These are phyloP conservation scores for Penstemon davidsonii DNA, from an alignment of 257 asterid genomes.

Conservation along the genomic window DNA sequence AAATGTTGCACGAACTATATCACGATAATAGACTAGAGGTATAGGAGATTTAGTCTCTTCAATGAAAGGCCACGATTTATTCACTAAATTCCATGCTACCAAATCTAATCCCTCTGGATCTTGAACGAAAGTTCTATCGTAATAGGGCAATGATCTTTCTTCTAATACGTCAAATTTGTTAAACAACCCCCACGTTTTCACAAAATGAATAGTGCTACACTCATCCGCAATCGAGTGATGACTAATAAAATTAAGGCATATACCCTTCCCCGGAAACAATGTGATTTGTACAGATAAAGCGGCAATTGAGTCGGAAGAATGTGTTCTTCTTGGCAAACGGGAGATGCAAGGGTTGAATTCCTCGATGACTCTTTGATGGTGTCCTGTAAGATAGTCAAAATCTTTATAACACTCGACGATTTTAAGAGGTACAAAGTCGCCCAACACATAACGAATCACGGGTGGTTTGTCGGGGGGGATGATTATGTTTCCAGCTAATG, in stretches of 20 bases:
- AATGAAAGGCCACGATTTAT: neutral
- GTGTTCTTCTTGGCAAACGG: conserved; percentile 6
- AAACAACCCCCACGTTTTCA: conserved; percentile 35
- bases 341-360: conserved; percentile 35
- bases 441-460: conserved; percentile 7
- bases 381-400: conserved; percentile 27
- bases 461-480: conserved; percentile 20
- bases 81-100: conserved; percentile 11
- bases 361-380: conserved; percentile 31
- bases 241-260: conserved; percentile 37
- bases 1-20: conserved; percentile 38
- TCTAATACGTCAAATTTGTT: conserved; percentile 8
- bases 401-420: conserved; percentile 27
- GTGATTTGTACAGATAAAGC: conserved; percentile 41
- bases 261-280: conserved; percentile 34
- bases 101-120: conserved; percentile 24
- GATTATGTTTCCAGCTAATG: conserved; percentile 35
- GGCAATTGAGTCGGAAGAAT: neutral
- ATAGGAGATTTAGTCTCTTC: neutral
- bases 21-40: too few species aligned
- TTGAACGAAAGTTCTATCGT: conserved; percentile 30
- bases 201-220: conserved; percentile 27
- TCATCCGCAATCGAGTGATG: conserved; percentile 44
- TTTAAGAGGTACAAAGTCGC: conserved; percentile 26
- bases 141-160: conserved; percentile 10